Percentiles rank a stretch among this genome's conserved stretches.
These are phyloP conservation scores for Leccinum uliginosum DNA, from an alignment of 768 basidiomycete species.

Conservation along the genomic window DNA sequence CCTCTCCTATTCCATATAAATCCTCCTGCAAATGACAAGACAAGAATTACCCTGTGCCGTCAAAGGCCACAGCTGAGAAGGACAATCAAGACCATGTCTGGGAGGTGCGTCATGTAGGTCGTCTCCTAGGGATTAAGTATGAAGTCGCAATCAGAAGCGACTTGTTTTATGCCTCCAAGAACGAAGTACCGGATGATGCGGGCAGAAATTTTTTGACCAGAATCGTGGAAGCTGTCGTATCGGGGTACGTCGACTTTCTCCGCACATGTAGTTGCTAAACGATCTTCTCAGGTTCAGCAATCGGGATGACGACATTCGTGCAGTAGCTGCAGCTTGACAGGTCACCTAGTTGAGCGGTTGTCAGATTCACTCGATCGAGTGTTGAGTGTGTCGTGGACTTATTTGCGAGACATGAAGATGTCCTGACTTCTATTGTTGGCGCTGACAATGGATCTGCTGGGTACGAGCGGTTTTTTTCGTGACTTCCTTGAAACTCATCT, in stretches of 20 bases:
- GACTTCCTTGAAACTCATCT: conserved; percentile 1
- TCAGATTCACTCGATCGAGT: conserved; percentile 69
- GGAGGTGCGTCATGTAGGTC: conserved; percentile 96
- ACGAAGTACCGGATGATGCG: conserved; percentile 31
- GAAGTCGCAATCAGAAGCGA: conserved; percentile 93
- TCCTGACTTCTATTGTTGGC: conserved; percentile 92
- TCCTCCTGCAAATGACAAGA: conserved; percentile 85
- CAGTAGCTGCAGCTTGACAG: conserved; percentile 89
- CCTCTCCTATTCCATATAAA: conserved; percentile 80
- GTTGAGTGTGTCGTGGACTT: conserved; percentile 84
- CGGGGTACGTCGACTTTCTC: conserved; percentile 54
- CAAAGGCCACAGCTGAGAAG: conserved; percentile 31
- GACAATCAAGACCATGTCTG: conserved; percentile 64
- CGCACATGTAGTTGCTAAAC: conserved; percentile 5
- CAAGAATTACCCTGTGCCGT: conserved; percentile 71
- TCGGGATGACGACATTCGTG: conserved; percentile 92
- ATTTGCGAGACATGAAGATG: conserved; percentile 89
- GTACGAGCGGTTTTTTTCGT: conserved; percentile 38
- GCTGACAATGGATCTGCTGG: conserved; percentile 93
- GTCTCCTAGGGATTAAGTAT: conserved; percentile 90
- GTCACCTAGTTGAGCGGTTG: conserved; percentile 70
- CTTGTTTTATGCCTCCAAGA: conserved; percentile 49
- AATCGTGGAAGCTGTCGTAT: conserved; percentile 84
- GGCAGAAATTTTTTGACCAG: conserved; percentile 64
- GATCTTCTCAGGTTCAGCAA: conserved; percentile 67